These are phyloP conservation scores for Mikania micrantha DNA, from an alignment of 129 eudicot species.

Conservation along the genomic window DNA sequence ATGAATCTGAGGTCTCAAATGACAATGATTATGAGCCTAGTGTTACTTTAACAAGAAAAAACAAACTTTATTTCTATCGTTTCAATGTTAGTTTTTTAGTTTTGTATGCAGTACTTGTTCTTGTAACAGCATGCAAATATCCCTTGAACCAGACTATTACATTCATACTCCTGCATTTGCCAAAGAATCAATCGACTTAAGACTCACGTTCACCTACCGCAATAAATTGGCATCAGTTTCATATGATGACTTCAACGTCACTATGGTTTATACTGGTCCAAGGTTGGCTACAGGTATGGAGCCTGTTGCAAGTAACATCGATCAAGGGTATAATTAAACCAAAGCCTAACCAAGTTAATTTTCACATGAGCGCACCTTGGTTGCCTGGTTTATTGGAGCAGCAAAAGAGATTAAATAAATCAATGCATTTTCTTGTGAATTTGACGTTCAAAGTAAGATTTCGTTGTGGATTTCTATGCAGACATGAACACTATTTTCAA, in stretches of 20 bases:
- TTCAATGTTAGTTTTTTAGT: not conserved
- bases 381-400: no score
- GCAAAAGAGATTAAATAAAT: no score
- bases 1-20: no score
- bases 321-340: not conserved
- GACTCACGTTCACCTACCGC: not conserved
- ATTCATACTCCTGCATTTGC: not conserved
- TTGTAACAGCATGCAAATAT: slow-evolving; percentile 9
- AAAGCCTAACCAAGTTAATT: not conserved
- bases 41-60: not conserved
- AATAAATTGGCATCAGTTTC: not conserved
- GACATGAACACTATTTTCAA: no score
- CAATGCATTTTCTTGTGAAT: no score
- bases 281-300: not conserved
- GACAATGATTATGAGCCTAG: not conserved
- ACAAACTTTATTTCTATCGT: slow-evolving; percentile 5
- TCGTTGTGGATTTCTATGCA: no score
- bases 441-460: no score
- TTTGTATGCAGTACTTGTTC: not conserved
- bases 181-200: not conserved
- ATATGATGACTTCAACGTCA: slow-evolving; percentile 6
- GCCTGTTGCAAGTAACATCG: not conserved
- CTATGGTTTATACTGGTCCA: not conserved
- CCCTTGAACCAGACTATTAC: not conserved
- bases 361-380: not conserved